Evolutionary conservation across 768 basidiomycete genomes (phyloP), one percentile per base, ranked within the genome.

Genomic region (Amanita subjunquillea): DNA sequence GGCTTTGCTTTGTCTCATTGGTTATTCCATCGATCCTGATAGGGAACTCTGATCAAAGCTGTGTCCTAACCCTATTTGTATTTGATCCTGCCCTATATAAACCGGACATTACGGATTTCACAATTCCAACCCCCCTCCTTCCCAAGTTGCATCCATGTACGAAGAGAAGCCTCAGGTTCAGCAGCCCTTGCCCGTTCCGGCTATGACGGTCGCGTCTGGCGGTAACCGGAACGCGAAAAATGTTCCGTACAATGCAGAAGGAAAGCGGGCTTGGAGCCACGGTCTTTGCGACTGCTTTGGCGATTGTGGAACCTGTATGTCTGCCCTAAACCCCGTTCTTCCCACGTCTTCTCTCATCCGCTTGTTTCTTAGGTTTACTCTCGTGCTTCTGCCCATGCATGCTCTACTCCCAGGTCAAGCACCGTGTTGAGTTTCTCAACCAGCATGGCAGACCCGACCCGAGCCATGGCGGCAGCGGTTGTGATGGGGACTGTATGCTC

Each of bases 331-430:
- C 17, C 44, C 25, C 13, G 44, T 29, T 12, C 7, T 29, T 7
- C 27, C 6, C 27, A 25, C 25, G 17, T 17, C 4, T 34, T 34
- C 12, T 34, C 32, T 34, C 32, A 34, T 34, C 7, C 2, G 3
- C 1, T 3, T 55, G 4, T n/a, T 47, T 27, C 3, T 17, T 27
- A 75, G 74, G 67, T 54, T 53, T 67, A 38, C 51, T 70, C 17
- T 59, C 72, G 1, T 70, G 62, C 36, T 75, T 60, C 59, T 70
- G 65, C 62, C 75, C 75, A 1, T 75, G 73, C 59, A 54, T 74
- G 53, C 56, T 66, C 38, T 74, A 73, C 60, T 62, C 65, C 29
- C 59, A 70, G 54, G 68, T 68, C 61, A 73, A 70, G 58, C 61
- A 61, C 25, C 73, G 75, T 49, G 59, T 66, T 47, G 68, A 73